Evolutionary conservation across 257 asterid genomes (phyloP).

Genomic region (Echium plantagineum): DNA sequence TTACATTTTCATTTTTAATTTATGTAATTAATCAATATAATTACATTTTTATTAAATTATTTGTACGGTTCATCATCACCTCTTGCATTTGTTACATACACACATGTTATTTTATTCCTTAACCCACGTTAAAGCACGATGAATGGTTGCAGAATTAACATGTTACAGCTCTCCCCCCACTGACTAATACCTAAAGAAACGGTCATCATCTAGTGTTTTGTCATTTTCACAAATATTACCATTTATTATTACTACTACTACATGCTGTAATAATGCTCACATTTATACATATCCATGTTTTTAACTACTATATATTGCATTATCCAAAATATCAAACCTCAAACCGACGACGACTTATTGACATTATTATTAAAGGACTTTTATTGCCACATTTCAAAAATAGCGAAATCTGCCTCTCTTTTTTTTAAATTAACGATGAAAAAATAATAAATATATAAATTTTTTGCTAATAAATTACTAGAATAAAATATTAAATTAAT

Average conservation of each 20-base stretch:
- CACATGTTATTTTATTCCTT: conserved; percentile 81
- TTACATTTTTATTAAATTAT: conserved; percentile 7
- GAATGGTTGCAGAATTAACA: conserved; percentile 5
- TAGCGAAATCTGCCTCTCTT: too few species aligned
- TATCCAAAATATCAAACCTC: too few species aligned
- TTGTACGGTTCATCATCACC: conserved; percentile 20
- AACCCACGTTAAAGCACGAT: conserved; percentile 92
- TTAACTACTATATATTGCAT: too few species aligned
- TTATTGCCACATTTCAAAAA: too few species aligned
- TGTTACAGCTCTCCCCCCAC: conserved; percentile 48
- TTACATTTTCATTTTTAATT: conserved; percentile 10
- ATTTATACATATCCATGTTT: too few species aligned
- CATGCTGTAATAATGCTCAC: too few species aligned
- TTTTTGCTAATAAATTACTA: too few species aligned
- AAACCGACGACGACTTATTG: too few species aligned
- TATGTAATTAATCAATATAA: not conserved
- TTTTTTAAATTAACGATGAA: too few species aligned
- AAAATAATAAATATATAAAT: too few species aligned
- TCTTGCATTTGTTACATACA: conserved; percentile 1
- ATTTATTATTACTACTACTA: not conserved
- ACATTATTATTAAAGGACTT: too few species aligned
- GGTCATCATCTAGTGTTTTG: not conserved
- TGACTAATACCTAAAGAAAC: not conserved
- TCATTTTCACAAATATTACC: not conserved
- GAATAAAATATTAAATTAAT: too few species aligned